These are phyloP conservation scores for Xylaria arbuscula DNA, from an alignment of 2,329 filamentous ascomycete species.

Conservation along the genomic window DNA sequence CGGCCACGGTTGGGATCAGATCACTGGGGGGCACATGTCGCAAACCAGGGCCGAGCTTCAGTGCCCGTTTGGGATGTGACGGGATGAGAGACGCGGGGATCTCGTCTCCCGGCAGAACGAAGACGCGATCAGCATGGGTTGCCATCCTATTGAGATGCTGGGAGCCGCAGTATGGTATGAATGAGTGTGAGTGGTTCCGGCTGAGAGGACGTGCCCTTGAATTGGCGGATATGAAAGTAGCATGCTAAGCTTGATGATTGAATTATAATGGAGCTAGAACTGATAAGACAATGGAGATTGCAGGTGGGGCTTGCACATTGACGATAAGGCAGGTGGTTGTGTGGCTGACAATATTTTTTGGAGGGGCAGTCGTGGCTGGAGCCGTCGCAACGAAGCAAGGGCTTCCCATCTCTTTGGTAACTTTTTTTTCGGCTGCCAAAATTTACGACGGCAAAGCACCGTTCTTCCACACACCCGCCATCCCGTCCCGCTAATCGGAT, in stretches of 20 bases:
- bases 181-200: slow-evolving; percentile 17
- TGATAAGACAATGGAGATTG: slow-evolving; percentile 14
- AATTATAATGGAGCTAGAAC: slow-evolving; percentile 16
- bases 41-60: slow-evolving; percentile 86
- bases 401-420: slow-evolving; percentile 30
- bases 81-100: slow-evolving; percentile 76
- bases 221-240: background rate
- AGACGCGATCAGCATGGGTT: slow-evolving; percentile 58
- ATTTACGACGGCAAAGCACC: slow-evolving; percentile 36
- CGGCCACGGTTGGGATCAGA: slow-evolving; percentile 75
- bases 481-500: slow-evolving; percentile 23
- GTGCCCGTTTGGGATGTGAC: slow-evolving; percentile 72
- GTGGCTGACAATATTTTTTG: slow-evolving; percentile 39
- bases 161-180: slow-evolving; percentile 21
- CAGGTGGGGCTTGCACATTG: too few species aligned
- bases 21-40: slow-evolving; percentile 82
- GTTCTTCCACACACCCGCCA: slow-evolving; percentile 25
- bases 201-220: background rate
- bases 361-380: slow-evolving; percentile 49
- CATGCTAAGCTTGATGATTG: background rate
- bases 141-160: slow-evolving; percentile 60
- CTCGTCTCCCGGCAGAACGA: slow-evolving; percentile 85
- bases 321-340: slow-evolving; percentile 7
- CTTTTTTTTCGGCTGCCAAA: slow-evolving; percentile 42
- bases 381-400: slow-evolving; percentile 29